Evolutionary conservation across 805 yeast species (phyloP), one percentile per base, ranked within the genome.

Genomic region (Priceomyces castillae): DNA sequence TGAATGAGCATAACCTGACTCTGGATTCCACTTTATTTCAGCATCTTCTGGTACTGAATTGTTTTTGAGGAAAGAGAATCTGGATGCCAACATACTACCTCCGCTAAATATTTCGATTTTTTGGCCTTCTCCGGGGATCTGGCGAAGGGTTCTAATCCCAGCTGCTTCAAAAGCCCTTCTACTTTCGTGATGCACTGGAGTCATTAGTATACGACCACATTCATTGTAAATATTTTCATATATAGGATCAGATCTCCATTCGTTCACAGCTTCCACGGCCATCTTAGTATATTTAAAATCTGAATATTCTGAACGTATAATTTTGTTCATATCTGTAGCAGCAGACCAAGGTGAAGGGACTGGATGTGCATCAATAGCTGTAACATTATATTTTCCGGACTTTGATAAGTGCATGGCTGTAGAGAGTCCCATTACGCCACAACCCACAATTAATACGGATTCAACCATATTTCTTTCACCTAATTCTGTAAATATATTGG

Each of bases 401-500:
- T 53, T 45, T 0, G 64, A 62, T 2, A 71, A 53, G 23, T 70
- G 67, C 3, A 67, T 53, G 7, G 76, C 73, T 0, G 77, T 64
- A 4, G 77, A 66, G 1, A 74, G 64, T 1, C 79, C 79, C 57
- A 72, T 71, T 1, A 71, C 73, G 2, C 79, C 78, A 51, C 74
- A 71, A 2, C 77, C 77, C n/a, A 71, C 56, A 5, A 51, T 39
- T 16, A 51, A 12, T 4, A 48, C 45, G 25, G 46, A 18, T 19
- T 40, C 30, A 11, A 12, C 33, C 43, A 40, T 40, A 9, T 22
- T 22, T 6, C 25, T 7, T 22, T 22, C 9, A 22, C 25, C 25
- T 22, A 9, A 7, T 22, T 22, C 9, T 9, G 25, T n/a, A n/a
- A n/a, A n/a, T n/a, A n/a, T n/a, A n/a, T n/a, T n/a, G n/a, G n/a